Base-by-base conservation (phyloP, 306 rosid species). In the Luffa acutangula region DNA sequence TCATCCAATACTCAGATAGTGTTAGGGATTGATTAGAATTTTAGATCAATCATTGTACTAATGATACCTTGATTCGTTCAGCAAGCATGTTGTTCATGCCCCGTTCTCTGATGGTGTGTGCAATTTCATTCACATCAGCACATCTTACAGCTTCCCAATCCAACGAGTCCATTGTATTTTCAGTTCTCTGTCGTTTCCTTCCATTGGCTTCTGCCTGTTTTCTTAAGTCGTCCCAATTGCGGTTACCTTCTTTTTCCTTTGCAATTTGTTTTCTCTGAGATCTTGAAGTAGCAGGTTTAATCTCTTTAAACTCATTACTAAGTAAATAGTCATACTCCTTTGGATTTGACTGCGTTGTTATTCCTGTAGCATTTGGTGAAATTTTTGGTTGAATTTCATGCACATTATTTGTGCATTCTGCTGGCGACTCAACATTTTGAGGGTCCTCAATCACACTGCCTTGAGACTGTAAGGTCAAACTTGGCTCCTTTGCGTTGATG, bases 41-140 rank as follows among this genome's bases (percentile, higher is more conserved):
- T 41, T 59, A 59, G 51, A 77, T 59, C 71, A 77, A 43, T 78
- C 58, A 63, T 52, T 2, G 37, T 43, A 78, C 31, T 54, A 45
- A 39, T 63, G 75, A 57, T 79, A 93, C 99, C 98, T 96, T 84
- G 81, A 94, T 94, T 72, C 98, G 87, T 73, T 85, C 92, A 49
- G 97, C 98, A 56, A 94, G 97, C 89, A 85, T 89, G 87, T 94
- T 91, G 79, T 94, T 92, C 98, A 94, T 94, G 66, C 98, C 98
- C 25, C 98, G 86, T 86, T 91, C 98, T 82, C 84, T 94, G 80
- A 94, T 94, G 77, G 89, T 81, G 9, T 87, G 72, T 43, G 98
- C 97, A 81, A 94, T 92, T 78, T 94, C 97, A 18, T 66, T 54
- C 79, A 91, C 97, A 75, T 90, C 87, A 81, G 97, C 95, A 75